Evolutionary conservation across 306 rosid species (phyloP), one percentile per base, ranked within the genome.

Genomic region (Ziziphus jujuba): DNA sequence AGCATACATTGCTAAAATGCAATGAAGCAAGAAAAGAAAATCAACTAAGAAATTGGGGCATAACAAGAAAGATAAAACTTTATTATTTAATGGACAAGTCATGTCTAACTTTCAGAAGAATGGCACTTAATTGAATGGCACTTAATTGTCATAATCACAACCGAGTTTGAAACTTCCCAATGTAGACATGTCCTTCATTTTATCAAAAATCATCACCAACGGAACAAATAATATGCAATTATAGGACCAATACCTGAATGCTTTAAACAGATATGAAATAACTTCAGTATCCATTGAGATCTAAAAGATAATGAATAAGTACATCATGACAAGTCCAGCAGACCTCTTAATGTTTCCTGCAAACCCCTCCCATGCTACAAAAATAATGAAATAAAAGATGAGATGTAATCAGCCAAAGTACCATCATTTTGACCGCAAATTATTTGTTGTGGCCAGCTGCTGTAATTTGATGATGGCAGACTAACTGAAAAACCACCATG

Each of bases 401-500:
- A 10, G 10, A 56, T 6, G 21, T 1, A 24, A 9, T 34, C 17
- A 56, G 53, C 56, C 45, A 73, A 59, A 61, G 20, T 14, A 21
- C 5, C 81, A 95, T 97, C 97, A 84, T 85, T 95, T 75, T 86
- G 96, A 69, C 83, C 28, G 58, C 91, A 89, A 79, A 50, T 65
- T 72, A 56, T 45, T 75, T 80, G 97, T 72, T 88, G 90, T 9
- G 92, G 75, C 60, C 92, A 81, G 67, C 69, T 88, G 70, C 72
- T 84, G 69, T 85, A 77, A 75, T 87, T 90, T 61, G 97, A 88
- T 31, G 93, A 76, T 72, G 96, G 95, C 20, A 87, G 85, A 49
- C 81, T 85, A 59, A 66, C 79, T 3, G 85, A 59, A 67, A 90
- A 81, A 75, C 73, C 82, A 22, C 80, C 78, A 68, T 81, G 87